Evolutionary conservation across 2,329 filamentous ascomycete genomes (phyloP).

Genomic region (Emmonsiellopsis sp.): DNA sequence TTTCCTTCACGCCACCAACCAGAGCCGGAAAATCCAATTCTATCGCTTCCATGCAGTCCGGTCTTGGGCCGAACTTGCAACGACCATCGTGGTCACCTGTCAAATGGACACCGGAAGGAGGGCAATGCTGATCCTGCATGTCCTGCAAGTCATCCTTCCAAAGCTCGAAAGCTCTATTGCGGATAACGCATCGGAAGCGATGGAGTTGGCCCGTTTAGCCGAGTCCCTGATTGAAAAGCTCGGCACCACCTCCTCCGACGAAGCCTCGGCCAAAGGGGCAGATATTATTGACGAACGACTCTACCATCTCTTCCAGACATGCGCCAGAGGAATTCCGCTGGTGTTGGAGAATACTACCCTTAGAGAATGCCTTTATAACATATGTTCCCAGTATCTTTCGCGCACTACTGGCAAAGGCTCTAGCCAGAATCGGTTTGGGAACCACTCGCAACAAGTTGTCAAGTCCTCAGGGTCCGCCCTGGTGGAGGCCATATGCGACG

Average conservation of each 20-base stretch:
- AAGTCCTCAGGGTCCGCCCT: slow-evolving; percentile 73
- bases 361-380: slow-evolving; percentile 80
- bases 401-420: slow-evolving; percentile 27
- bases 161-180: slow-evolving; percentile 71
- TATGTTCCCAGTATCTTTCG: slow-evolving; percentile 76
- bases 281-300: slow-evolving; percentile 81
- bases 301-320: slow-evolving; percentile 83
- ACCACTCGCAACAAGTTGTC: slow-evolving; percentile 53
- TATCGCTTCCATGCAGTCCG: slow-evolving; percentile 59
- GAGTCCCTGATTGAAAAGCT: slow-evolving; percentile 49
- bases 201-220: slow-evolving; percentile 67
- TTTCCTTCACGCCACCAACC: slow-evolving; percentile 33
- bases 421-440: slow-evolving; percentile 18
- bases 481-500: slow-evolving; percentile 81
- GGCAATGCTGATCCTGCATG: slow-evolving; percentile 72
- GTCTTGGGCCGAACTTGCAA: slow-evolving; percentile 75
- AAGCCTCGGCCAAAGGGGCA: slow-evolving; percentile 36
- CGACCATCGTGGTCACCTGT: slow-evolving; percentile 73
- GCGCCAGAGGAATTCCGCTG: slow-evolving; percentile 67
- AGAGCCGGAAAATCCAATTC: slow-evolving; percentile 25
- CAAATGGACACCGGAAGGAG: slow-evolving; percentile 65
- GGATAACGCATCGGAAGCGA: slow-evolving; percentile 58
- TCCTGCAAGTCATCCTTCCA: slow-evolving; percentile 76
- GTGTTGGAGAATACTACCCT: slow-evolving; percentile 61
- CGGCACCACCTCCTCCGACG: slow-evolving; percentile 23